Evolutionary conservation across 257 asterid species (phyloP).

Genomic region (Cynanchum wilfordii): DNA sequence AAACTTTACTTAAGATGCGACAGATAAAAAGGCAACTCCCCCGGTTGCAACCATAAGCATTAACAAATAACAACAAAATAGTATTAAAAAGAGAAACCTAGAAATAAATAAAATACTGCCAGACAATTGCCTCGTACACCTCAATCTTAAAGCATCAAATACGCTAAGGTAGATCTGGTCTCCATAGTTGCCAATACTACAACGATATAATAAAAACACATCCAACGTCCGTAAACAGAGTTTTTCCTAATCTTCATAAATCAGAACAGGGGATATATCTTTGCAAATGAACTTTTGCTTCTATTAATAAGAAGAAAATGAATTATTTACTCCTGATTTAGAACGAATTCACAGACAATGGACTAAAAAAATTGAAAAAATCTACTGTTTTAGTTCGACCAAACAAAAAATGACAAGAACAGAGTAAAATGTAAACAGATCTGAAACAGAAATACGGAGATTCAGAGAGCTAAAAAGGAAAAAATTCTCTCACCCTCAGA

Average conservation of each 20-base stretch:
- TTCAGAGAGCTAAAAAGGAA: constrained; percentile 10
- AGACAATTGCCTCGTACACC: constrained; percentile 5
- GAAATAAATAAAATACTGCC: constrained; percentile 13
- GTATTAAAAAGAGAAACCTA: constrained; percentile 17
- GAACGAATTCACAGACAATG: neutral
- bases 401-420: neutral
- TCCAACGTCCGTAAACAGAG: neutral
- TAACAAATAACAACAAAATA: constrained; percentile 15
- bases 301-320: neutral
- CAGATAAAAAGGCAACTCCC: constrained; percentile 17
- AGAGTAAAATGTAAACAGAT: constrained; percentile 22
- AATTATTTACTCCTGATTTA: neutral
- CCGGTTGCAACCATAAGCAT: constrained; percentile 20
- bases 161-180: constrained; percentile 26
- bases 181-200: constrained; percentile 16
- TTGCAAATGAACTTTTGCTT: neutral
- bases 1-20: constrained; percentile 11
- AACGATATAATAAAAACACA: neutral
- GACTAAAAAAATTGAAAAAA: neutral
- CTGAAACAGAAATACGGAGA: constrained; percentile 20
- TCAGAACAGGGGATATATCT: neutral
- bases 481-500: constrained; percentile 54
- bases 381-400: neutral
- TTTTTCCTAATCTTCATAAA: neutral
- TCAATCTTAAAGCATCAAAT: neutral